Base-by-base conservation (phyloP, 2,329 filamentous ascomycete species). In the Annulohypoxylon truncatum region DNA sequence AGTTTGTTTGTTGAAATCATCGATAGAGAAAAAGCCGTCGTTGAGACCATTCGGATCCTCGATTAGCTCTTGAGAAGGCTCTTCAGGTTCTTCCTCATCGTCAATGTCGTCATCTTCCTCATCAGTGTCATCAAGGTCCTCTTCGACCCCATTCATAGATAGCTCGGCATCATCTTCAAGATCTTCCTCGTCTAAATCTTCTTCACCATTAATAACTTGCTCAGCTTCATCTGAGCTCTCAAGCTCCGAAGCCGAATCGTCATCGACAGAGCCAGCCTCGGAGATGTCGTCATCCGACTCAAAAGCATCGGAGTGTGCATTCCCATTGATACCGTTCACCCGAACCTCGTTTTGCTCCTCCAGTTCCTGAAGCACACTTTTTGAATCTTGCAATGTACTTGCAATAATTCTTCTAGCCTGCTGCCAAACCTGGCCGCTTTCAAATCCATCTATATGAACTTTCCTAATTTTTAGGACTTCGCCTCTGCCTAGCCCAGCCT, bases 21-120 rank as follows among this genome's bases (percentile, higher is more conserved):
- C 94, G 73, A 99, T 95, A 13, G 93, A 97, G 81, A 99, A 99
- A 82, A 99, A 99, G 4, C 94, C 95, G 76, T 99, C 96, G 75
- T 99, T 98, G 29, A 99, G 87, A 5, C 94, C 93, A 75, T 96
- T 85, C 3, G 89, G 89, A 74, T 98, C 94, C 72, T 90, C 84
- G 7, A 89, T 81, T 64, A 90, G 90, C 38, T 87, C 85, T 51
- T 85, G 85, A 0, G 80, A 78, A 3, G 82, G 77, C 46, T 83
- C 80, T 18, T 85, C 84, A 2, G 84, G 81, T 9, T 80, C 79
- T 0, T 81, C 83, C 2, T 85, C 84, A 0, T 85, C 83, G 0
- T 82, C 82, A 0, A 79, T 77, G 0, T 81, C 80, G 1, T 82
- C 81, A 0, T 77, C 79, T 4, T 82, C 79, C 0, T 77, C 79